phyloP scores from a whole-genome alignment of 2,329 filamentous ascomycete genomes.

The Colletotrichum aenigma region DNA sequence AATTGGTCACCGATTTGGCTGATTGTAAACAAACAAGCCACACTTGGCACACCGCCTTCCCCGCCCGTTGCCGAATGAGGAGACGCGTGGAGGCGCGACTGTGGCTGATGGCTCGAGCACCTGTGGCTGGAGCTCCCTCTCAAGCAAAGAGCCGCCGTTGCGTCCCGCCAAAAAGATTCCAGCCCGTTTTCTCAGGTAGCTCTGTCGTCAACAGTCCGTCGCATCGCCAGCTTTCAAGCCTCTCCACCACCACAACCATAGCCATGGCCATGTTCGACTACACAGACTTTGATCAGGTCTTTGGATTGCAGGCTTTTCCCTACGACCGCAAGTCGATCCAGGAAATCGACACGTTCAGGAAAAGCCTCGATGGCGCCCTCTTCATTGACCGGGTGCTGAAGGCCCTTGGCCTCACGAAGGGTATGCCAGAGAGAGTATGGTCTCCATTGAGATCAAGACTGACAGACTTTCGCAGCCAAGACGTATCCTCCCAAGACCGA shows the following conservation, averaged over 20 bases:
- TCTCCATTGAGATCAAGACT: not conserved
- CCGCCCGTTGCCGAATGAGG: not conserved
- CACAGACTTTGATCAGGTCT: slow-evolving; percentile 71
- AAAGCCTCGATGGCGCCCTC: slow-evolving; percentile 69
- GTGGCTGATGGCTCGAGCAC: not conserved
- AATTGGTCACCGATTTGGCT: slow-evolving; percentile 19
- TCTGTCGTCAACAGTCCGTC: not conserved
- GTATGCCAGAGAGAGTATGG: slow-evolving; percentile 44
- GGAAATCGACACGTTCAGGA: slow-evolving; percentile 70
- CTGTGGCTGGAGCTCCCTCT: slow-evolving; percentile 10
- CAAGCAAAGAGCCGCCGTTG: not conserved
- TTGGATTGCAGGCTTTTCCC: slow-evolving; percentile 63
- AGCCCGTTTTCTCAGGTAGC: not conserved
- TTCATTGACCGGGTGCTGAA: slow-evolving; percentile 82
- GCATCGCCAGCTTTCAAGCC: not conserved
- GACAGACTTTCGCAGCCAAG: slow-evolving; percentile 46
- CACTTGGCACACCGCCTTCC: not conserved
- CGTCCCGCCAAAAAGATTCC: not conserved
- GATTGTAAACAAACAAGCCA: slow-evolving; percentile 24
- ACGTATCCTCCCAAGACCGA: slow-evolving; percentile 78
- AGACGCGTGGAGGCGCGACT: slow-evolving; percentile 4
- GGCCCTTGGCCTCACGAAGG: slow-evolving; percentile 71
- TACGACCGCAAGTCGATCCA: slow-evolving; percentile 67
- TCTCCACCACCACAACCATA: not conserved
- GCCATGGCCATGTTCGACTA: slow-evolving; percentile 64